Percentiles rank a stretch among this genome's conserved stretches.
Evolutionary conservation across 257 asterid species (phyloP).

Genomic region (Solanum ahanhuiri): DNA sequence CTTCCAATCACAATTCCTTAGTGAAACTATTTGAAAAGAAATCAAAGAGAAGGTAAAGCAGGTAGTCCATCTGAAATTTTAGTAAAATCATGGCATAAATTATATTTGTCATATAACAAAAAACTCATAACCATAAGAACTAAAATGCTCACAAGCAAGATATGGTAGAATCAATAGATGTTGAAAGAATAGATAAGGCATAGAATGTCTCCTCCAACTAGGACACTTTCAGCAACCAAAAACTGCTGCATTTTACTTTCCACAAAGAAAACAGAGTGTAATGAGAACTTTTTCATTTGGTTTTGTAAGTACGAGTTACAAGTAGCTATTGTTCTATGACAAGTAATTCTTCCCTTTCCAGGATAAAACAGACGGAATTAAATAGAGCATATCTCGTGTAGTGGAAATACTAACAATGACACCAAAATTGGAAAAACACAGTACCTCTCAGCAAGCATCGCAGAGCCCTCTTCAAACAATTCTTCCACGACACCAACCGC

Average conservation of each 20-base stretch:
- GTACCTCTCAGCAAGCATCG: slow-evolving; percentile 97
- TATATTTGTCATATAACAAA: not conserved
- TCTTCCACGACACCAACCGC: slow-evolving; percentile 94
- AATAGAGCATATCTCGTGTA: not conserved
- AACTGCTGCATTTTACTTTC: not conserved
- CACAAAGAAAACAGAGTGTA: not conserved
- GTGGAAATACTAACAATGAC: not conserved
- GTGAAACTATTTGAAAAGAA: not conserved
- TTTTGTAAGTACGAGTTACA: not conserved
- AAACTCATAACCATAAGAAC: not conserved
- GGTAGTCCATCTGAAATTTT: not conserved
- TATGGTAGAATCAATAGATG: not conserved
- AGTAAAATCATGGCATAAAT: not conserved
- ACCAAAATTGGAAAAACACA: not conserved
- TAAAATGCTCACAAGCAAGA: not conserved
- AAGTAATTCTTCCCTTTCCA: not conserved
- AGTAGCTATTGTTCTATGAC: not conserved
- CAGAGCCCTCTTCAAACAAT: slow-evolving; percentile 98
- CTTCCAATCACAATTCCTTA: not conserved
- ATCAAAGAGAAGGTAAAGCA: not conserved
- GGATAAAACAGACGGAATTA: not conserved
- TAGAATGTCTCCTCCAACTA: not conserved
- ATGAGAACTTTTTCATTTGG: not conserved
- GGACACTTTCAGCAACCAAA: not conserved
- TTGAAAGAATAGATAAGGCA: not conserved